Evolutionary conservation across 2,329 filamentous ascomycete genomes (phyloP), one percentile per base, ranked within the genome.

Genomic region (Blumeriella jaapii): DNA sequence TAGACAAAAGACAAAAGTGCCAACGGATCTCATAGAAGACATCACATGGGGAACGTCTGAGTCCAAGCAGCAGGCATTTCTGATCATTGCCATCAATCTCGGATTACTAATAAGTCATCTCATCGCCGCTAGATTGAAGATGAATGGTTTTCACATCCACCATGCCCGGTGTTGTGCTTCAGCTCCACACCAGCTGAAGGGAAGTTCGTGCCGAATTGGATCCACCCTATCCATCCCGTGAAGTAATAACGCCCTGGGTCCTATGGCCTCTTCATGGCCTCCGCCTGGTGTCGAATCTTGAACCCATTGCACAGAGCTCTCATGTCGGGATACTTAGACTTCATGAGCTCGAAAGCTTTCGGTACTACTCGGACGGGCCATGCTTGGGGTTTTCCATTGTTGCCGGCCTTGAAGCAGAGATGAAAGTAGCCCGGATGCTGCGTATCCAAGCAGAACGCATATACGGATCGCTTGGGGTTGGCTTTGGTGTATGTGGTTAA

Each of bases 231-330:
- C 25, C 6, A 12, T 29, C 12, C 27, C 31, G 30, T 24, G 16
- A 19, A 15, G 17, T 15, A 17, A 38, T 22, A 29, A 18, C 10
- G n/a, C 11, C 14, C 7, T 24, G 3, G n/a, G 7, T 24, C 18
- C 41, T 24, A 47, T 20, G 34, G 39, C 35, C 45, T 42, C 31
- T 45, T 46, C 19, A 38, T 48, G 38, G 49, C 45, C 36, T 54
- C 53, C 22, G 16, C 41, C 18, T 36, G 34, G 16, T 36, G 29
- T 29, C 51, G 46, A 34, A 56, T 33, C 68, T 96, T 96, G 69
- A 96, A 96, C 5, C 89, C 91, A 61, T 98, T 98, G 67, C 89
- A 94, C 44, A 98, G 65, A 31, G 86, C 85, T 48, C 81, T 73
- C 82, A 96, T 94, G 53, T 96, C 87, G 1, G 91, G 89, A 56